phyloP scores from a whole-genome alignment of 2,329 filamentous ascomycete genomes.

The Sarocladium kiliense region DNA sequence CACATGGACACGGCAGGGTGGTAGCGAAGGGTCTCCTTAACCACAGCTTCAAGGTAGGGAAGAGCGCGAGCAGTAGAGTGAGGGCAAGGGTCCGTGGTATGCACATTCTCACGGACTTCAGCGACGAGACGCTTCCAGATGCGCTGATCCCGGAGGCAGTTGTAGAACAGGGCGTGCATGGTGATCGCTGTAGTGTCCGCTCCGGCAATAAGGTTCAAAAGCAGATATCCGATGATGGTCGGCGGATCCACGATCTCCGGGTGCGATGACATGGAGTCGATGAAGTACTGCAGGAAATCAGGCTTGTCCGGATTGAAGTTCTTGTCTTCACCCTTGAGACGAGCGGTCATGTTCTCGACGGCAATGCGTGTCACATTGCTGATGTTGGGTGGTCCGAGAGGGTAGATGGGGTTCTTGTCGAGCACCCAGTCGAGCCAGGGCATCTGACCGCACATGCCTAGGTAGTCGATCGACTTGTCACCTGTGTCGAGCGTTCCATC shows the following conservation, averaged over 20 bases:
- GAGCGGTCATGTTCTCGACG: conserved; percentile 21
- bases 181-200: conserved; percentile 19
- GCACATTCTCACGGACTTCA: conserved; percentile 1
- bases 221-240: conserved; percentile 28
- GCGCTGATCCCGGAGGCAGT: conserved; percentile 14
- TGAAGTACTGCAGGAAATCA: conserved; percentile 30
- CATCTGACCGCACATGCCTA: conserved; percentile 21
- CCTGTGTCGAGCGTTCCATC: conserved; percentile 28
- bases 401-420: conserved; percentile 33
- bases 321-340: conserved; percentile 22
- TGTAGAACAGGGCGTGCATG: conserved; percentile 18
- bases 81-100: conserved; percentile 3
- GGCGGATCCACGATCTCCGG: conserved; percentile 31
- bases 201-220: conserved; percentile 25
- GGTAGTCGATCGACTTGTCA: conserved; percentile 28
- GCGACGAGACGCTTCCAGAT: conserved; percentile 15
- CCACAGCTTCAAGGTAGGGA: conserved; percentile 34
- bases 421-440: conserved; percentile 28
- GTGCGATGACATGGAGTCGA: conserved; percentile 26
- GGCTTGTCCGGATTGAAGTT: conserved; percentile 20
- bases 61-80: conserved; percentile 5
- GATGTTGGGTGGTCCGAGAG: conserved; percentile 27
- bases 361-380: conserved; percentile 22
- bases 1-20: conserved; percentile 39
- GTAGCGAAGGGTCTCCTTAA: conserved; percentile 43